These are phyloP conservation scores for Gomphus sp. DNA, from an alignment of 1,284 basidiomycete species.

Conservation along the genomic window DNA sequence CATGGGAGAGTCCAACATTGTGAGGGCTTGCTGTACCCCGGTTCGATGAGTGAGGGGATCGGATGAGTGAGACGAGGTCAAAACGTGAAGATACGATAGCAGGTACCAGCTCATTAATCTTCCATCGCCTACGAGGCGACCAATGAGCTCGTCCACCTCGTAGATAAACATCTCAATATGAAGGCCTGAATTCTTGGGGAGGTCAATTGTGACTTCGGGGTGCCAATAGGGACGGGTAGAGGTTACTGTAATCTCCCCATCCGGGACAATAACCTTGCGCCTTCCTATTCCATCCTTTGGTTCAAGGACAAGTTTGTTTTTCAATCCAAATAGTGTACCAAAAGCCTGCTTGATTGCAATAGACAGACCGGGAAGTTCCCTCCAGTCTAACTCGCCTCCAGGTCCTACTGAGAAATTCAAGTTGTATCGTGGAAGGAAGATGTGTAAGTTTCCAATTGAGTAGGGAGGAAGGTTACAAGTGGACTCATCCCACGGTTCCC, in stretches of 20 bases:
- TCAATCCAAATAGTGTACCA: conserved; percentile 31
- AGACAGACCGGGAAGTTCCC: conserved; percentile 26
- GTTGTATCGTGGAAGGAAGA: conserved; percentile 25
- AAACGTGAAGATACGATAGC: conserved; percentile 35
- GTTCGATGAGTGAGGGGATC: conserved; percentile 37
- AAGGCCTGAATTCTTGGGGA: conserved; percentile 4
- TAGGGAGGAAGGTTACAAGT: not conserved
- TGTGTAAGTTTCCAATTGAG: conserved; percentile 3
- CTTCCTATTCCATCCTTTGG: conserved; percentile 15
- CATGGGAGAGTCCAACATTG: conserved; percentile 26
- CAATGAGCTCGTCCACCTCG: conserved; percentile 27
- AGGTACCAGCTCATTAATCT: conserved; percentile 28
- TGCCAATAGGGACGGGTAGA: not conserved
- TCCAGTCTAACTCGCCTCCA: conserved; percentile 22
- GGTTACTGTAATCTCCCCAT: conserved; percentile 19
- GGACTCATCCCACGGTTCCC: not conserved
- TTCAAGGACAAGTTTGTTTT: conserved; percentile 30
- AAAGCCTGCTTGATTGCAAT: conserved; percentile 26
- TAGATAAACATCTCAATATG: conserved; percentile 22
- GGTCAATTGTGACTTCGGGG: conserved; percentile 12
- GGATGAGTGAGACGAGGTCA: conserved; percentile 30
- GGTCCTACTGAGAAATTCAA: conserved; percentile 27
- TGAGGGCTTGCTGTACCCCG: conserved; percentile 37
- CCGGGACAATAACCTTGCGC: conserved; percentile 27
- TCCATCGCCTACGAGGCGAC: conserved; percentile 25